phyloP scores from a whole-genome alignment of 164 flowering plant genomes.

The Pachysandra terminalis region DNA sequence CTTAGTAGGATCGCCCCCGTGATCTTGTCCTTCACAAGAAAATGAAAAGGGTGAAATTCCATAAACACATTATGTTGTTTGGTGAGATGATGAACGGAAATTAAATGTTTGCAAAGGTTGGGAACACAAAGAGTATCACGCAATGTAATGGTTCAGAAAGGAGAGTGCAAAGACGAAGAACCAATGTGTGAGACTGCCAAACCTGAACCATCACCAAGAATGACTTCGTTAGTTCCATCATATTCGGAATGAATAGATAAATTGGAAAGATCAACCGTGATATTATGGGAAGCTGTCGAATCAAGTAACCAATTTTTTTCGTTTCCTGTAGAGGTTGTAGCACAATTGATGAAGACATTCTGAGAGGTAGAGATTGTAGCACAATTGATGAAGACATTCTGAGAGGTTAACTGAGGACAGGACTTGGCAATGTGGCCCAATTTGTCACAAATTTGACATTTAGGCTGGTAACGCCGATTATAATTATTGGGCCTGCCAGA shows the following conservation, averaged over 20 bases:
- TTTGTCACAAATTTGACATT: conserved; percentile 6
- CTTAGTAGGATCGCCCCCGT: too few relatives aligned
- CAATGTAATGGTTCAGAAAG: conserved; percentile 3
- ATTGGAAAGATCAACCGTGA: too few relatives aligned
- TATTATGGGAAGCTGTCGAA: too few relatives aligned
- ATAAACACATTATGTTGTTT: not conserved
- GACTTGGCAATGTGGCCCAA: not conserved
- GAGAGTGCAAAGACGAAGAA: conserved; percentile 3
- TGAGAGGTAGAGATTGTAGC: not conserved
- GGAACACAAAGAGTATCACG: not conserved
- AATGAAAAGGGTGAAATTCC: too few relatives aligned
- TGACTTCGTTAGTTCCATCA: conserved; percentile 1
- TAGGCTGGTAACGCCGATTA: not conserved
- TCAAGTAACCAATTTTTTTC: too few relatives aligned
- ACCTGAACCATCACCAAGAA: too few relatives aligned
- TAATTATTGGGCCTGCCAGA: not conserved
- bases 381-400: not conserved
- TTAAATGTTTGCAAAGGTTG: not conserved
- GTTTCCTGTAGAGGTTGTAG: too few relatives aligned
- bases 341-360: not conserved
- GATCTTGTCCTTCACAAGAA: too few relatives aligned
- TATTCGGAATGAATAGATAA: too few relatives aligned
- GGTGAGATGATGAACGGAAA: not conserved
- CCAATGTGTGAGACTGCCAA: conserved; percentile 14
- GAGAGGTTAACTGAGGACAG: not conserved